Conservation (phyloP, 1,139 yeast species). For the Chernovozyma sophiae-reginae region DNA sequence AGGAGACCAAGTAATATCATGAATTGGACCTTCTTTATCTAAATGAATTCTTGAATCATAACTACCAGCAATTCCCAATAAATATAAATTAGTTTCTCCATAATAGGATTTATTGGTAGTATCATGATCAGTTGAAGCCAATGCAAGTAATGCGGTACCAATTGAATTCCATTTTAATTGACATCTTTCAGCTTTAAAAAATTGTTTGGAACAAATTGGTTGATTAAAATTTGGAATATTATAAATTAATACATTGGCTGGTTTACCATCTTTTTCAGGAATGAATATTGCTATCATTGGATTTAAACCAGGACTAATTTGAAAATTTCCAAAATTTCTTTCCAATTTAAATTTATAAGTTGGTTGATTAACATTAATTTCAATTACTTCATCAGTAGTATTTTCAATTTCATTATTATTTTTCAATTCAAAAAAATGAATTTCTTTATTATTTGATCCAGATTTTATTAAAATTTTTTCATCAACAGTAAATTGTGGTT, state of each 20-base stretch:
- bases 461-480: constrained; percentile 63
- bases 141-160: constrained; percentile 91
- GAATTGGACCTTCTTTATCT: constrained; percentile 93
- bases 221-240: constrained; percentile 69
- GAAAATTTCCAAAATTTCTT: constrained; percentile 49
- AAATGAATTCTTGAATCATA: constrained; percentile 86
- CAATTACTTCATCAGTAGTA: no score
- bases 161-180: constrained; percentile 88
- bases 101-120: constrained; percentile 90
- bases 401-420: constrained; percentile 6
- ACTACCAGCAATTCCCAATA: constrained; percentile 88
- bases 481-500: constrained; percentile 80
- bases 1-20: constrained; percentile 97
- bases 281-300: constrained; percentile 90
- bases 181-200: constrained; percentile 94
- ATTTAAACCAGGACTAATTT: constrained; percentile 81
- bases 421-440: constrained; percentile 63
- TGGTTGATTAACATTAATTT: constrained; percentile 45
- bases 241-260: constrained; percentile 84
- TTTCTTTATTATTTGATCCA: constrained; percentile 53
- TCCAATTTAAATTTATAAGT: constrained; percentile 58
- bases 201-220: constrained; percentile 81
- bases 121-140: constrained; percentile 95
- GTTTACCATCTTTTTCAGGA: constrained; percentile 81
- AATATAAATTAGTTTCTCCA: constrained; percentile 90